phyloP scores from a whole-genome alignment of 495 filamentous ascomycete species.

The Penicillium salamii region DNA sequence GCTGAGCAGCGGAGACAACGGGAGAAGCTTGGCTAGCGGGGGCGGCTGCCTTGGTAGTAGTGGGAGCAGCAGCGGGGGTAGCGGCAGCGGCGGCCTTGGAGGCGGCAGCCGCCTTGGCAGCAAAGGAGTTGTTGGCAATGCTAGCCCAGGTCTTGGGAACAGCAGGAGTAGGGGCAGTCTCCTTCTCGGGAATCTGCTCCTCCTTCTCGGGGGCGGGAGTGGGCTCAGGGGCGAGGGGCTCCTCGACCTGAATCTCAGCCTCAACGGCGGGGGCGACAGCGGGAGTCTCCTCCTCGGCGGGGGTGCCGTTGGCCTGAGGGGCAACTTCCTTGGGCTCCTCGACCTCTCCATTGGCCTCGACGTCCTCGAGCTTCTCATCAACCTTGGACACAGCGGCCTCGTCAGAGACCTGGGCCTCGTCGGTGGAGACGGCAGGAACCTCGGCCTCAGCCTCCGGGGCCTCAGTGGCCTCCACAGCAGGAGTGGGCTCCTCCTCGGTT shows the following conservation, averaged over 20 bases:
- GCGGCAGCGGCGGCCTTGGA: conserved; percentile 27
- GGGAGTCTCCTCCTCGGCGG: conserved; percentile 24
- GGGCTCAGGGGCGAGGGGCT: conserved; percentile 51
- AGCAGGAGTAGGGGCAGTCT: conserved; percentile 48
- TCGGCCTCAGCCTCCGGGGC: conserved; percentile 21
- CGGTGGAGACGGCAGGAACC: conserved; percentile 32
- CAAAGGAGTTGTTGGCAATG: conserved; percentile 50
- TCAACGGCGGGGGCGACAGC: conserved; percentile 39
- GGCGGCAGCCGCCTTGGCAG: conserved; percentile 21
- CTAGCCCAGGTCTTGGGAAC: conserved; percentile 89
- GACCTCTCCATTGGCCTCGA: conserved; percentile 29
- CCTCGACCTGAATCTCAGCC: conserved; percentile 47
- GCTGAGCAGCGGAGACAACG: conserved; percentile 35
- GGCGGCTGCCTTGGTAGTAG: conserved; percentile 31
- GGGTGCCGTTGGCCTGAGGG: conserved; percentile 45
- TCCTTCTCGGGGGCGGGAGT: conserved; percentile 37
- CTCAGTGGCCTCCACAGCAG: conserved; percentile 39
- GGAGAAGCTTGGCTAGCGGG: conserved; percentile 34
- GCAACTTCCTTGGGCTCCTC: conserved; percentile 29
- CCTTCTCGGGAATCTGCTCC: conserved; percentile 48
- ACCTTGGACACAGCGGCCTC: conserved; percentile 49
- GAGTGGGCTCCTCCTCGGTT: conserved; percentile 64
- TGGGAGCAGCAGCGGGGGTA: conserved; percentile 29
- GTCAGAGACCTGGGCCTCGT: conserved; percentile 31
- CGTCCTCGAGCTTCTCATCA: conserved; percentile 56